phyloP scores from a whole-genome alignment of 1,284 basidiomycete genomes.

The Ustilago loliicola region DNA sequence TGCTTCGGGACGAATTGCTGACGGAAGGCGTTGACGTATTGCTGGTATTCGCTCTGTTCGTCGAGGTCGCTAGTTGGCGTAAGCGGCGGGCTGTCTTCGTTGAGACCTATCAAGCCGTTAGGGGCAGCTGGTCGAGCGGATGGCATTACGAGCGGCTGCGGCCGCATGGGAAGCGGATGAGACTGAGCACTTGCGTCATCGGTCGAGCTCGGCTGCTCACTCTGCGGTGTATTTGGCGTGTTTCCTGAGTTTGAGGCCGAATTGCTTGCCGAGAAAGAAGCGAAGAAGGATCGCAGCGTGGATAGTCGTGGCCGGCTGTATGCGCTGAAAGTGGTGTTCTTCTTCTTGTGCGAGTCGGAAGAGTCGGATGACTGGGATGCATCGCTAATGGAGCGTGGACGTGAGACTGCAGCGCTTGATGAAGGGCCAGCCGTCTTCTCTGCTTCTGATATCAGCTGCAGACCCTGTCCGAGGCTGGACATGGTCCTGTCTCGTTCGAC shows the following conservation, averaged over 20 bases:
- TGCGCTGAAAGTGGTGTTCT: slow-evolving; percentile 8
- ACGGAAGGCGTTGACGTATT: slow-evolving; percentile 43
- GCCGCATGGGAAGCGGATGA: slow-evolving; percentile 11
- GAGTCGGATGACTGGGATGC: slow-evolving; percentile 25
- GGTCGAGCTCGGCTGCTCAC: not conserved
- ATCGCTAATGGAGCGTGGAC: slow-evolving; percentile 36
- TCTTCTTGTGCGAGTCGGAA: slow-evolving; percentile 43
- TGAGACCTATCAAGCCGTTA: slow-evolving; percentile 49
- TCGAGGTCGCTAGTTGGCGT: slow-evolving; percentile 58
- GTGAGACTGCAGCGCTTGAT: slow-evolving; percentile 10
- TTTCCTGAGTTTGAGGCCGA: slow-evolving; percentile 25
- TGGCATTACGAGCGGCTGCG: slow-evolving; percentile 60
- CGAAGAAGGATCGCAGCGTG: slow-evolving; percentile 54
- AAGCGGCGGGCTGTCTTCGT: slow-evolving; percentile 62
- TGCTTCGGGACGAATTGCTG: slow-evolving; percentile 24
- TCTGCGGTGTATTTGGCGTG: slow-evolving; percentile 28
- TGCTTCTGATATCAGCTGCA: slow-evolving; percentile 45
- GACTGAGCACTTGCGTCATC: not conserved
- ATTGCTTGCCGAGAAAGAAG: slow-evolving; percentile 42
- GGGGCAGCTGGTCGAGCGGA: slow-evolving; percentile 58
- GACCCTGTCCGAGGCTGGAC: slow-evolving; percentile 47
- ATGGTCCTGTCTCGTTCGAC: slow-evolving; percentile 40
- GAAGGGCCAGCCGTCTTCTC: slow-evolving; percentile 26
- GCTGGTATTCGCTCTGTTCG: slow-evolving; percentile 43
- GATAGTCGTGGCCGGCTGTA: slow-evolving; percentile 29